Conservation (phyloP, 2,329 filamentous ascomycete genomes). For the Malbranchea zuffiana region DNA sequence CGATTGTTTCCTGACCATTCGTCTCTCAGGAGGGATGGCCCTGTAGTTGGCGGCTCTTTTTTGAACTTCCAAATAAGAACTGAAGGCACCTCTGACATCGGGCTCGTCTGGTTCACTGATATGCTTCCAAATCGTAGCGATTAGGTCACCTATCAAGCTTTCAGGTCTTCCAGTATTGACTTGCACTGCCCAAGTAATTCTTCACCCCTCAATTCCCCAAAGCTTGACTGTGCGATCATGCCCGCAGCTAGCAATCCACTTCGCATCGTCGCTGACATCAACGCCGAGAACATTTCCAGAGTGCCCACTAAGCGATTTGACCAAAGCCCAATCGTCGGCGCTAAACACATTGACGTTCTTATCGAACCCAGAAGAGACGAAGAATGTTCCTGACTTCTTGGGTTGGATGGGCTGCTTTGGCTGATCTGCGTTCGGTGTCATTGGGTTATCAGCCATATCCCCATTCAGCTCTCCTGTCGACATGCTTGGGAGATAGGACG, state of each 20-base stretch:
- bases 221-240: constrained; percentile 93
- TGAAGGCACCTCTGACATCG: no score
- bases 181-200: no score
- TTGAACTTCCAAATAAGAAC: no score
- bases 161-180: no score
- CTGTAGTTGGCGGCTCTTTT: no score
- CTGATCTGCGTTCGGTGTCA: constrained; percentile 14
- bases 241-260: constrained; percentile 88
- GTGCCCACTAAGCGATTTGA: constrained; percentile 80
- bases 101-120: no score
- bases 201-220: constrained; percentile 77
- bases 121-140: no score
- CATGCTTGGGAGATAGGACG: constrained; percentile 50
- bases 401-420: constrained; percentile 43
- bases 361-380: constrained; percentile 85
- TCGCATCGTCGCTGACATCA: constrained; percentile 74
- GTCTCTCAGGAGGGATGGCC: no score
- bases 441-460: constrained; percentile 21
- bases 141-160: no score
- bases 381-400: constrained; percentile 82
- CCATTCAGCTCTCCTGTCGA: constrained; percentile 53
- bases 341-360: constrained; percentile 93
- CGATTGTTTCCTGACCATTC: no score
- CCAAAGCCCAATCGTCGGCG: constrained; percentile 86
- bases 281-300: constrained; percentile 84